Evolutionary conservation across 2,329 filamentous ascomycete genomes (phyloP).

Genomic region (Talaromyces sp.): DNA sequence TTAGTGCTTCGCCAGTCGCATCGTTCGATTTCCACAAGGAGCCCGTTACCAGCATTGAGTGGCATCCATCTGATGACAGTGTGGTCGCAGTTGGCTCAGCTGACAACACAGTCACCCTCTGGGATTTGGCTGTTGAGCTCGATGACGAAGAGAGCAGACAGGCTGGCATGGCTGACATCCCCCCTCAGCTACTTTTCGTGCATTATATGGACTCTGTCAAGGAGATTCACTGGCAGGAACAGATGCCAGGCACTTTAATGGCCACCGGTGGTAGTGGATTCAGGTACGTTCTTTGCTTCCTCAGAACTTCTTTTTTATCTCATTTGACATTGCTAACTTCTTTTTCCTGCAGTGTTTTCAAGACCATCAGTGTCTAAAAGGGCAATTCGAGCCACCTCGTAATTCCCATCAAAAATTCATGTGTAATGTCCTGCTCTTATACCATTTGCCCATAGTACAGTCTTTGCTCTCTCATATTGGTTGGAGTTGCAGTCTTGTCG

Average conservation of each 20-base stretch:
- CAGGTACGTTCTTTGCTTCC: constrained; percentile 45
- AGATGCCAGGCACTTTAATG: constrained; percentile 87
- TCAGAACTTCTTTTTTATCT: not conserved
- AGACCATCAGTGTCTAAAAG: constrained; percentile 75
- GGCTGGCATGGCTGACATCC: constrained; percentile 83
- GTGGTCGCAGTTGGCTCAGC: constrained; percentile 90
- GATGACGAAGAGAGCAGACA: constrained; percentile 96
- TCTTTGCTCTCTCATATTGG: constrained; percentile 21
- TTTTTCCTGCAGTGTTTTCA: constrained; percentile 64
- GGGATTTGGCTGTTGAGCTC: constrained; percentile 94
- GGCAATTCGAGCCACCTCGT: constrained; percentile 11
- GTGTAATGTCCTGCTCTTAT: constrained; percentile 33
- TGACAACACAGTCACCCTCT: constrained; percentile 91
- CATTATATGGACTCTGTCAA: constrained; percentile 95
- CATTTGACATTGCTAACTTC: constrained; percentile 19
- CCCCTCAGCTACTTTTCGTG: constrained; percentile 91
- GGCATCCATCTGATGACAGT: constrained; percentile 96
- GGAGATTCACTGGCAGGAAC: constrained; percentile 96
- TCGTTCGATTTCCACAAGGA: constrained; percentile 95
- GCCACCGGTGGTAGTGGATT: constrained; percentile 88
- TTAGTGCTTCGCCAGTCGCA: constrained; percentile 78
- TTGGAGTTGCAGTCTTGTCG: constrained; percentile 19
- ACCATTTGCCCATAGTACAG: constrained; percentile 25
- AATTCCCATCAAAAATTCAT: constrained; percentile 17
- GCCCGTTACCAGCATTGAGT: constrained; percentile 93